Conservation (phyloP, 306 rosid species). For the apple (Malus domestica) region DNA sequence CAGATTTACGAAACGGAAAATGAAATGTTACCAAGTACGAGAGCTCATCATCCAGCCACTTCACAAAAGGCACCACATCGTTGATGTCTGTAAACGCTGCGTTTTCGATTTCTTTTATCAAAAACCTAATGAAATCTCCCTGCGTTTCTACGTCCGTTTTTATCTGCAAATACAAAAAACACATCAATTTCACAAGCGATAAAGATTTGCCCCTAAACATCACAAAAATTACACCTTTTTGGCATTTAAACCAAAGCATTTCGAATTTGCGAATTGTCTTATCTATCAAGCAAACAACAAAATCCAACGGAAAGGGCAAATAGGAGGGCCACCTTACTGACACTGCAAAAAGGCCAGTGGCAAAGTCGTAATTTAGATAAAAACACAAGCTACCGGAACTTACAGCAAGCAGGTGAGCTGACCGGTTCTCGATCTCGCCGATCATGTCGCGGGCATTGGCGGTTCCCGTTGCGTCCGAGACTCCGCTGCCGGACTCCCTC, state of each 20-base stretch:
- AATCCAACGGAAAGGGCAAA: constrained; percentile 25
- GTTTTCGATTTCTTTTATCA: constrained; percentile 84
- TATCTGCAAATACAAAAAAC: constrained; percentile 42
- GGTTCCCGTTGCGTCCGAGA: constrained; percentile 42
- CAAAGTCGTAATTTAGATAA: constrained; percentile 30
- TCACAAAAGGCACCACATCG: constrained; percentile 90
- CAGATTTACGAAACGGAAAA: background rate
- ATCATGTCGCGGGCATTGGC: constrained; percentile 93
- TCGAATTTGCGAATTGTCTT: constrained; percentile 51
- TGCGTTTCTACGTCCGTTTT: constrained; percentile 95
- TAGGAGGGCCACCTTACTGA: constrained; percentile 31
- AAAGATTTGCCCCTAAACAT: constrained; percentile 13
- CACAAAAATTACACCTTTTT: constrained; percentile 25
- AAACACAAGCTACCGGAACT: constrained; percentile 32
- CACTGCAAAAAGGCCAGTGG: constrained; percentile 32
- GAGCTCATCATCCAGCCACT: constrained; percentile 98
- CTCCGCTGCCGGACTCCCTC: constrained; percentile 42
- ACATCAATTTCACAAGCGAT: background rate
- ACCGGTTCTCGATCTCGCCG: constrained; percentile 99
- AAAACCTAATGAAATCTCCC: constrained; percentile 81
- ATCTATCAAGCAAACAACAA: constrained; percentile 25
- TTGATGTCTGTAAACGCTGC: constrained; percentile 77
- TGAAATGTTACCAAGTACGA: constrained; percentile 61
- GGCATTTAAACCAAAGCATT: background rate
- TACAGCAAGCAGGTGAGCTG: constrained; percentile 78